Base-by-base conservation (phyloP, 495 filamentous ascomycete genomes). In the Trichoderma reesei region DNA sequence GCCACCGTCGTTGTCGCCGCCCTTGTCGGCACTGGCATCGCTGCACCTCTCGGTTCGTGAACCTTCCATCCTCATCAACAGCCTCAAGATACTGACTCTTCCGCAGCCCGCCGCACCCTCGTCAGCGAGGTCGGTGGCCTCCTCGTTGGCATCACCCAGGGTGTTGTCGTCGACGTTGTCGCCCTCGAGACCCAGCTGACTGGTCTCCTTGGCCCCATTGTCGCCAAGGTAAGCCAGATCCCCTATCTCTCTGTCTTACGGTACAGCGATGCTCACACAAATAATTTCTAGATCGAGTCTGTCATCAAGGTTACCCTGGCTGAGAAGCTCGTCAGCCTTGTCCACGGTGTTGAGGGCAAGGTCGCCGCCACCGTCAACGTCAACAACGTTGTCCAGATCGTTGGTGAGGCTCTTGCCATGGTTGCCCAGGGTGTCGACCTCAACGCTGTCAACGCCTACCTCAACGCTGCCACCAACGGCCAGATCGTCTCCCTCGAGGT, bases 351-450 rank as follows among this genome's bases (percentile, higher is more conserved):
- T n/a, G 37, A 13, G 3, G 38, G 16, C 20, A 10, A 31, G 38
- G 38, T 33, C 39, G 13, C 39, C n/a, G 61, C 41, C 26, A 36
- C 61, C 61, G 34, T 48, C 36, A 41, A 31, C 41, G 8, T 63
- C 39, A 63, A 34, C 61, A 42, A 42, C 61, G 41, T 42, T 31
- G 61, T 63, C 41, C 61, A 63, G 61, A 34, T 42, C 41, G 41
- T 63, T 33, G 61, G 61, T 34, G 61, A 63, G 61, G 61, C 39
- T 34, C 11, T 63, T 20, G 61, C 61, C 20, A 44, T 63, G 61
- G n/a, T 63, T 33, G 39, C 20, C 38, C 38, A 63, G 13, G 61
- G 61, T 36, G 38, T 63, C 34, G 39, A 42, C 41, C 8, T 63
- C n/a, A 46, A 26, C 41, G 61, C 61, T 34, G 59, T 63, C 41